Conservation (phyloP, 2,329 filamentous ascomycete genomes). For the Phialocephala subalpina region DNA sequence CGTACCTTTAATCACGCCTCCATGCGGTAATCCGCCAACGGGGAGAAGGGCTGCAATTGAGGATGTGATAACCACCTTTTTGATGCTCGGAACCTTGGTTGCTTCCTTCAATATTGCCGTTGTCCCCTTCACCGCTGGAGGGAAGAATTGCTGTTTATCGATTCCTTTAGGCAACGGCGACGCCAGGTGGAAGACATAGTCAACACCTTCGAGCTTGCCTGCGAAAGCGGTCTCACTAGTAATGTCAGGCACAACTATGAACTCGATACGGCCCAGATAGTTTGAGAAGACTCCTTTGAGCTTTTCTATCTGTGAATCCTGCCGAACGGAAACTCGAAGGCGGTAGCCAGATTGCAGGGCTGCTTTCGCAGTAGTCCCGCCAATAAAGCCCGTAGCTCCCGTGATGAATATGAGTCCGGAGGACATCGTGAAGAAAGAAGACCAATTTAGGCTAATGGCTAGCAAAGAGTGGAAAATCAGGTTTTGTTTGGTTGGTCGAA, state of each 20-base stretch:
- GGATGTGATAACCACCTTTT: conserved; percentile 29
- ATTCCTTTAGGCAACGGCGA: conserved; percentile 27
- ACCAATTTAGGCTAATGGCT: too few species aligned
- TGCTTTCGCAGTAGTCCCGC: conserved; percentile 23
- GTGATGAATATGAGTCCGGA: conserved; percentile 33
- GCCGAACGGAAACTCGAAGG: conserved; percentile 34
- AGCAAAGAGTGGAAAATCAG: too few species aligned
- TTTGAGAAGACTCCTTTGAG: conserved; percentile 22
- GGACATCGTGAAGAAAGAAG: not conserved
- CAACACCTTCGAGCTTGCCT: conserved; percentile 21
- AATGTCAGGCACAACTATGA: conserved; percentile 29
- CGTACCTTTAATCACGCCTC: too few species aligned
- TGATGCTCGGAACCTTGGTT: conserved; percentile 25
- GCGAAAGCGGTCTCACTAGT: conserved; percentile 19
- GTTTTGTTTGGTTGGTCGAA: too few species aligned
- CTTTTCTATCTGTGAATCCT: conserved; percentile 27
- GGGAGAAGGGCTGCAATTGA: conserved; percentile 28
- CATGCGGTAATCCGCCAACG: too few species aligned
- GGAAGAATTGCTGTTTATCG: conserved; percentile 20
- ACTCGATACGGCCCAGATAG: conserved; percentile 5
- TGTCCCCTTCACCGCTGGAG: conserved; percentile 30
- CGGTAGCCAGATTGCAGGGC: conserved; percentile 33
- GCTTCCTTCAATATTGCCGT: conserved; percentile 25
- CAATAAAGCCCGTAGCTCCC: conserved; percentile 40
- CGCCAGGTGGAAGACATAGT: conserved; percentile 31